Evolutionary conservation across 2,329 filamentous ascomycete species (phyloP), one percentile per base, ranked within the genome.

Genomic region (Xylaria sp.): DNA sequence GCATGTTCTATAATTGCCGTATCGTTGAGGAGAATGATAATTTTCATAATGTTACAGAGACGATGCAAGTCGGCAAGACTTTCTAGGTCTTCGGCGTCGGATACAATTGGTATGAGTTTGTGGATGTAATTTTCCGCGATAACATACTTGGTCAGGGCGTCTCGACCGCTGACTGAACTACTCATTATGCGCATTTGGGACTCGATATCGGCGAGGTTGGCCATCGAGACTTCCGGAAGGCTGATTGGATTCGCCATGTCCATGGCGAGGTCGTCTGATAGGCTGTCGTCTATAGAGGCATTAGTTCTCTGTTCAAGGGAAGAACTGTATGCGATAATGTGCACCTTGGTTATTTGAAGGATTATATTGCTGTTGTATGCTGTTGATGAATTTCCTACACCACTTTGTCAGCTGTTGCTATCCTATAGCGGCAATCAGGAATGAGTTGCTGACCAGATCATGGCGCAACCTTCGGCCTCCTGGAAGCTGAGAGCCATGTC

Each of bases 401-500:
- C 18, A 63, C 23, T 57, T 57, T 15, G 71, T 81, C 70, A 81
- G 79, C 56, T 54, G n/a, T 1, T 51, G n/a, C 6, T 59, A 57
- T 65, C 55, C 58, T 34, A 10, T 28, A 10, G 28, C n/a, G 18
- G 44, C 5, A 13, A n/a, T 31, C 31, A 31, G 34, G 41, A 23
- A 34, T 15, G 10, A n/a, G 66, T 65, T 65, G 69, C 70, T 60
- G 65, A 97, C 96, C 96, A 99, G 80, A 99, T 97, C 72, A 90
- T 86, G 23, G 92, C 89, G 81, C 96, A 99, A 55, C 95, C 96
- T 74, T 98, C 96, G 2, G 94, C 92, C 83, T 99, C 96, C 81
- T 99, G 96, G 78, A 99, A 99, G 80, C 94, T 98, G 72, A 99
- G 87, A 52, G 96, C 96, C 96, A 99, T 98, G 79, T 99, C 96